These are phyloP conservation scores for Phlyctochytrium arcticum DNA, from an alignment of 192 early-diverging fungal genomes.

Conservation along the genomic window DNA sequence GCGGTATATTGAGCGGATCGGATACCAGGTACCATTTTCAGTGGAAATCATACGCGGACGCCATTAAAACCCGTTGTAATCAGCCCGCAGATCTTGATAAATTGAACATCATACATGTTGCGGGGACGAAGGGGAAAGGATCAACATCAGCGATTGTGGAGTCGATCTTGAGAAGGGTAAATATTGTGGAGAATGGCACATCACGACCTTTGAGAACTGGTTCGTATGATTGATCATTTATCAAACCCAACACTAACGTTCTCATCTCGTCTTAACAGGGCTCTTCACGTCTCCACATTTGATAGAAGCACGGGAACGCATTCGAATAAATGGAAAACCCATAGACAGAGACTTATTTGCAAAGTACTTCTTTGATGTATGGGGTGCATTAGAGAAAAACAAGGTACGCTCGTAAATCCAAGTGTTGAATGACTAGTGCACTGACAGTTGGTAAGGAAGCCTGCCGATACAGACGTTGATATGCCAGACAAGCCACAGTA, in stretches of 20 bases:
- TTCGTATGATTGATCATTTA: constrained; percentile 21
- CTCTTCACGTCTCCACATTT: constrained; percentile 93
- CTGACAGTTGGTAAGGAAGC: no score
- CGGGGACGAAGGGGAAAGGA: constrained; percentile 90
- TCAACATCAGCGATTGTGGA: constrained; percentile 77
- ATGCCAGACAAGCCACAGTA: constrained; percentile 63
- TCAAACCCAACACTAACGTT: constrained; percentile 6
- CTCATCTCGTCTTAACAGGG: constrained; percentile 42
- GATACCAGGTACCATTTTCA: constrained; percentile 57
- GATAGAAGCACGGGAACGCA: constrained; percentile 86
- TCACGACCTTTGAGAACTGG: constrained; percentile 8
- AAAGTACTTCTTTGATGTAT: constrained; percentile 84
- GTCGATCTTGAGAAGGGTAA: constrained; percentile 58
- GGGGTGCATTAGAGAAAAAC: constrained; percentile 62
- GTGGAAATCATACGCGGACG: neutral
- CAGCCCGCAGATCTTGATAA: constrained; percentile 75
- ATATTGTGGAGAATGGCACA: neutral
- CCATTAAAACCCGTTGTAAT: no score
- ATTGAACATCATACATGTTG: constrained; percentile 75
- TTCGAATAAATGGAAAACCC: constrained; percentile 85
- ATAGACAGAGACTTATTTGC: constrained; percentile 69
- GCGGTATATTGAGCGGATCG: constrained; percentile 61
- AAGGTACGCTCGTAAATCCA: constrained; percentile 21
- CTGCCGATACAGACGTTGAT: no score
- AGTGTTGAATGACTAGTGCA: no score